Base-by-base conservation (phyloP, 2,329 filamentous ascomycete genomes). In the Venturia asperata region DNA sequence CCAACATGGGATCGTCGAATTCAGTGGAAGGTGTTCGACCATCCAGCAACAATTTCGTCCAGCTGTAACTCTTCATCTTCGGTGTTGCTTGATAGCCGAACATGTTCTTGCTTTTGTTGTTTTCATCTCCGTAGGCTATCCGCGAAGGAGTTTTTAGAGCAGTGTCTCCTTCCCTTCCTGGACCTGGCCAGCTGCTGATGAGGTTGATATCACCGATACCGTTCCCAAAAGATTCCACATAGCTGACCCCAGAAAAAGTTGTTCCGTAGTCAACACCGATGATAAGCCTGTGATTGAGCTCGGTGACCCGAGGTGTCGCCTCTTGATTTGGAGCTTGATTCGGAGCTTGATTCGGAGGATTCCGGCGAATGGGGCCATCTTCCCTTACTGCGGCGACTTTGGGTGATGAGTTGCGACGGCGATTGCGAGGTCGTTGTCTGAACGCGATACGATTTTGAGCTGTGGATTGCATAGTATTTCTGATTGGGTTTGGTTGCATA, bases 251-350 rank as follows among this genome's bases (percentile, higher is more conserved):
- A 19, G 60, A 41, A n/a, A 39, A 62, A 15, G 60, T 62, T 19
- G 60, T 62, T 10, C 60, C 60, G 15, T 6, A 42, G n/a, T 62
- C 60, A 24, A 62, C 21, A 39, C 34, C 60, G 21, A 62, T 30
- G 39, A 62, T 39, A n/a, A n/a, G n/a, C n/a, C n/a, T n/a, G n/a
- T n/a, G n/a, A n/a, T n/a, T n/a, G n/a, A n/a, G n/a, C n/a, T n/a
- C n/a, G n/a, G n/a, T n/a, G n/a, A n/a, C n/a, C n/a, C n/a, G n/a
- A n/a, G n/a, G n/a, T n/a, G n/a, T n/a, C n/a, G n/a, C n/a, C n/a
- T n/a, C n/a, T n/a, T n/a, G n/a, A n/a, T n/a, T n/a, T n/a, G n/a
- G n/a, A n/a, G n/a, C n/a, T n/a, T n/a, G n/a, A n/a, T n/a, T n/a
- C n/a, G n/a, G n/a, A n/a, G n/a, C n/a, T n/a, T n/a, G n/a, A n/a